Evolutionary conservation across 306 rosid genomes (phyloP), one percentile per base, ranked within the genome.

Genomic region (Parietaria judaica): DNA sequence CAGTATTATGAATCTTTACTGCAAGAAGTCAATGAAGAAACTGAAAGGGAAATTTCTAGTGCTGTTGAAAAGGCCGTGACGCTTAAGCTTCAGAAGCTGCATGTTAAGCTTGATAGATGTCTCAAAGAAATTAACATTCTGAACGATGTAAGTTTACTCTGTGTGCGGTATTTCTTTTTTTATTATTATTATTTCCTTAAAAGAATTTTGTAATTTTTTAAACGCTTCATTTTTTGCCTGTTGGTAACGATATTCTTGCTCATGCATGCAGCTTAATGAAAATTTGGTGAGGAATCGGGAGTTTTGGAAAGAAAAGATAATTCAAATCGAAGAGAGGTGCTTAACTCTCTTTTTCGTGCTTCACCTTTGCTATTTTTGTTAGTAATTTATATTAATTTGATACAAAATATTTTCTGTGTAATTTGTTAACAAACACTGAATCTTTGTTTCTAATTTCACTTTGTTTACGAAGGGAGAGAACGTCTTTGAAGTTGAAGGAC

Each of bases 1-100:
- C 79, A 92, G 96, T 92, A 92, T 80, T 92, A 86, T 70, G 98
- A 92, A 76, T 80, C 88, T 61, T 75, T 92, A 64, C 81, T 92
- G 57, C 88, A 79, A 86, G 95, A 92, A 60, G 90, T 88, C 63
- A 81, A 92, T 63, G 94, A 92, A 79, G 90, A 78, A 74, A 80
- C 83, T 66, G 95, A 88, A 35, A 81, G 76, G 53, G 72, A 86
- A 77, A 77, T 74, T 68, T 86, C 85, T 44, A 63, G 74, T 79
- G 85, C 94, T 46, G 82, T 84, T 64, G 90, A 86, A 78, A 92
- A 79, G 81, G 80, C 90, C 48, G 70, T 79, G 53, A 67, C 72
- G 71, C 82, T 73, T 62, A 88, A 88, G 76, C 77, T 78, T 56
- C 96, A 78, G 74, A 92, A 88, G 81, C 43, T 82, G 79, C 98